A percentile compares a stretch with the other conserved stretches of the same genome.
These are phyloP conservation scores for Truncatella angustata DNA, from an alignment of 2,329 filamentous ascomycete species.

Conservation along the genomic window DNA sequence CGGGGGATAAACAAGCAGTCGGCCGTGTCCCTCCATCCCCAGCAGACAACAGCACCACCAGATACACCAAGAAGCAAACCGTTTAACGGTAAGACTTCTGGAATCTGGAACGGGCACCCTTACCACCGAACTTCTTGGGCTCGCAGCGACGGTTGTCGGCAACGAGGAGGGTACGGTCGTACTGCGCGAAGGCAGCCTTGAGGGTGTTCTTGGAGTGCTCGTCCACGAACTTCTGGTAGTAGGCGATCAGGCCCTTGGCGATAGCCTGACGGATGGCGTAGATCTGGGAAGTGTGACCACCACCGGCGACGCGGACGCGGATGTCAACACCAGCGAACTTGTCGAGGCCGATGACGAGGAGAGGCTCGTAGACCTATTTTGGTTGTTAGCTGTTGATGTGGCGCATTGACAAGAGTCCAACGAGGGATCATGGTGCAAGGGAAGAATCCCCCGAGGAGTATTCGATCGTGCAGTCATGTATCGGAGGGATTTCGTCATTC, in stretches of 20 bases:
- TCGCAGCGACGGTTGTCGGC: slow-evolving; percentile 99
- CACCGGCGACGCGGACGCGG: slow-evolving; percentile 91
- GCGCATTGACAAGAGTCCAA: too few species aligned
- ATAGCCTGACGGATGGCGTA: slow-evolving; percentile 99
- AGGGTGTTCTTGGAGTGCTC: slow-evolving; percentile 99
- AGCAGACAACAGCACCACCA: slow-evolving; percentile 14
- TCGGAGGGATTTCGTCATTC: slow-evolving; percentile 15
- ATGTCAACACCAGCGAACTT: slow-evolving; percentile 98
- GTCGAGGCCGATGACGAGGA: slow-evolving; percentile 95
- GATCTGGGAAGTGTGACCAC: slow-evolving; percentile 91
- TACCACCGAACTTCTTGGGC: slow-evolving; percentile 97
- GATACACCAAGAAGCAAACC: slow-evolving; percentile 15
- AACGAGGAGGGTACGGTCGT: slow-evolving; percentile 95
- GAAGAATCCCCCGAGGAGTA: too few species aligned
- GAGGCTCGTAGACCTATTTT: slow-evolving; percentile 97
- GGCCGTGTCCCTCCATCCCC: slow-evolving; percentile 6
- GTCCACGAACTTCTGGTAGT: slow-evolving; percentile 99
- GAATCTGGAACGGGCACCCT: slow-evolving; percentile 92
- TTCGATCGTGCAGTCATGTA: neutral
- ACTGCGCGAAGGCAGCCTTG: slow-evolving; percentile 94
- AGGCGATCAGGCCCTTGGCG: slow-evolving; percentile 93
- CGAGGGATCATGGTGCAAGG: too few species aligned
- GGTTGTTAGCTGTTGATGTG: too few species aligned
- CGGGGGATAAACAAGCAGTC: neutral
- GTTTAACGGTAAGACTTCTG: slow-evolving; percentile 99